A percentile compares a stretch with the other conserved stretches of the same genome.
Conservation (phyloP, 345 rosid genomes). For the Populus tremula region DNA sequence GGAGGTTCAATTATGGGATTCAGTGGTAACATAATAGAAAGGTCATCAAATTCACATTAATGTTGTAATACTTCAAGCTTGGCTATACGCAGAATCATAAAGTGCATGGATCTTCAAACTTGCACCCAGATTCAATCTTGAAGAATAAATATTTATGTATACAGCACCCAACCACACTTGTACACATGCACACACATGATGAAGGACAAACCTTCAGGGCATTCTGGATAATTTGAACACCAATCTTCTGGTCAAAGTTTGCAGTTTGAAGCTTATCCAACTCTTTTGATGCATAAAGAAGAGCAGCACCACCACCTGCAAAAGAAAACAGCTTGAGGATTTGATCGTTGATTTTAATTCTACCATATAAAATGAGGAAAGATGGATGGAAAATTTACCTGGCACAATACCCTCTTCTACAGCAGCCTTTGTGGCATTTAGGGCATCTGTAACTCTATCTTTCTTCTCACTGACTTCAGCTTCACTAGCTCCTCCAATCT, state of each 20-base stretch:
- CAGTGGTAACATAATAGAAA: neutral
- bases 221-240: constrained; percentile 93
- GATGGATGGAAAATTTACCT: constrained; percentile 37
- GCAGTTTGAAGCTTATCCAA: constrained; percentile 83
- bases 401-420: constrained; percentile 99
- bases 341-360: neutral
- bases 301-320: constrained; percentile 95
- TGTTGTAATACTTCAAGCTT: neutral
- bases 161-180: neutral
- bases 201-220: constrained; percentile 69
- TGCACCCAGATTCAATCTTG: neutral
- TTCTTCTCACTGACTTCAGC: constrained; percentile 87
- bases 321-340: neutral
- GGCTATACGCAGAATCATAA: neutral
- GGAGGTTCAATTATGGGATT: neutral
- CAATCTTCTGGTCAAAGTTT: constrained; percentile 88
- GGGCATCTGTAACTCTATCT: constrained; percentile 93
- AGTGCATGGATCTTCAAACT: neutral
- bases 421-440: constrained; percentile 98
- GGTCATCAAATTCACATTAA: neutral
- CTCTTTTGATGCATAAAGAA: constrained; percentile 82
- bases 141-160: neutral
- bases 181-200: neutral
- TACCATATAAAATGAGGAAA: neutral
- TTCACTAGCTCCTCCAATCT: constrained; percentile 99